These are phyloP conservation scores for Bacidia rubella DNA, from an alignment of 495 filamentous ascomycete species.

Conservation along the genomic window DNA sequence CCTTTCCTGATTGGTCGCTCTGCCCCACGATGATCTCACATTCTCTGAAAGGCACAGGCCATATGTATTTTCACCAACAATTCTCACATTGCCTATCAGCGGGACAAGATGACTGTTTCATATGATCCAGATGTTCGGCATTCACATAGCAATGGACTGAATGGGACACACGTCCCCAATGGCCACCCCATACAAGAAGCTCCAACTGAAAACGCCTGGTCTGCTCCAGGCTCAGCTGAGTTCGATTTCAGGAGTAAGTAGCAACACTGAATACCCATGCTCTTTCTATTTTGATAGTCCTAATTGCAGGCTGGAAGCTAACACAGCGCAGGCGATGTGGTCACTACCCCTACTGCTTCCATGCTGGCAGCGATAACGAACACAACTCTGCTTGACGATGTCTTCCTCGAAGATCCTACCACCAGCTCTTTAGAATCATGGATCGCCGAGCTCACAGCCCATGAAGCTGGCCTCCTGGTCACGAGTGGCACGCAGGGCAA, in stretches of 20 bases:
- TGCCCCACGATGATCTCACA: not conserved
- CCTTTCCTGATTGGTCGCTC: not conserved
- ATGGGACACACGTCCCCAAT: not conserved
- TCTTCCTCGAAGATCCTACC: conserved; percentile 68
- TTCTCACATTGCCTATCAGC: not conserved
- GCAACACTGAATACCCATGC: not conserved
- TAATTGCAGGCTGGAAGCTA: no score
- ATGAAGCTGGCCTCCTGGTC: conserved; percentile 64
- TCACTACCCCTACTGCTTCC: conserved; percentile 69
- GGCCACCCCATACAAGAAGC: not conserved
- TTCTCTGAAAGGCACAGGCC: not conserved
- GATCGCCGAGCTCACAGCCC: conserved; percentile 54
- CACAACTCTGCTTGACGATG: conserved; percentile 61
- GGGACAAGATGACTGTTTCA: not conserved
- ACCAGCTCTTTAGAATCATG: conserved; percentile 59
- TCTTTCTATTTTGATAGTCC: no score
- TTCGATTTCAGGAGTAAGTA: conserved; percentile 14
- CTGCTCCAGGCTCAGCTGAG: conserved; percentile 8
- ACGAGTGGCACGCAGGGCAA: conserved; percentile 79
- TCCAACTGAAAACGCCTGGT: conserved; percentile 1
- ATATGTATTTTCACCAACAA: no score
- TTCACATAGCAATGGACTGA: not conserved
- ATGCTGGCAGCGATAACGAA: conserved; percentile 60
- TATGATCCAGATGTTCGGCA: not conserved
- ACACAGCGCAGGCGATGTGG: conserved; percentile 65